phyloP scores from a whole-genome alignment of 768 basidiomycete species.

The Psilocybe azurescens region DNA sequence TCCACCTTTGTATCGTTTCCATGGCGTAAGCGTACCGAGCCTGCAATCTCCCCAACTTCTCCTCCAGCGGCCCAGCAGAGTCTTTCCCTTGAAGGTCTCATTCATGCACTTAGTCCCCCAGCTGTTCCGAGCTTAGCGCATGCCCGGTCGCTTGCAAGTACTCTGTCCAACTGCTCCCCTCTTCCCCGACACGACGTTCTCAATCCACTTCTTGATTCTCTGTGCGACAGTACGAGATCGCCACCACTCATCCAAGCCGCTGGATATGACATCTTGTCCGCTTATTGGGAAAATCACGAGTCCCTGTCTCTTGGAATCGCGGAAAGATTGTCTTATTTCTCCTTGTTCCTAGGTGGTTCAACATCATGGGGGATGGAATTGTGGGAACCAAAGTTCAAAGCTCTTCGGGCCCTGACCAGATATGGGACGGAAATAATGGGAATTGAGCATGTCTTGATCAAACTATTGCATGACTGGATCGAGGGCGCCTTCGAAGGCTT shows the following conservation, averaged over 20 bases:
- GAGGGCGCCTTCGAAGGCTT: slow-evolving; percentile 65
- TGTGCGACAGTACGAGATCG: slow-evolving; percentile 57
- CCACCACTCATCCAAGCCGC: slow-evolving; percentile 65
- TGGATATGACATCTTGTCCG: slow-evolving; percentile 74
- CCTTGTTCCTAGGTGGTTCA: slow-evolving; percentile 56
- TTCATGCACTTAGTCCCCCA: slow-evolving; percentile 54
- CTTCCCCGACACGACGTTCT: slow-evolving; percentile 58
- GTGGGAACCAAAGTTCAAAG: slow-evolving; percentile 74
- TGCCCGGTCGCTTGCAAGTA: slow-evolving; percentile 62
- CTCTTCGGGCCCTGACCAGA: slow-evolving; percentile 66
- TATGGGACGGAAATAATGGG: slow-evolving; percentile 66
- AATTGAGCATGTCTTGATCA: slow-evolving; percentile 62
- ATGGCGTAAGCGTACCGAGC: slow-evolving; percentile 32
- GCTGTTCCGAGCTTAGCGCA: slow-evolving; percentile 69
- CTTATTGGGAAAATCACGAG: slow-evolving; percentile 70
- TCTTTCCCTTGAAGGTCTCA: slow-evolving; percentile 43
- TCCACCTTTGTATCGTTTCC: slow-evolving; percentile 32
- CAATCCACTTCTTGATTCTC: slow-evolving; percentile 61
- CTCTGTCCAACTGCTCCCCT: slow-evolving; percentile 57
- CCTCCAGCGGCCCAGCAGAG: slow-evolving; percentile 33
- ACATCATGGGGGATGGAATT: slow-evolving; percentile 67
- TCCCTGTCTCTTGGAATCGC: slow-evolving; percentile 50
- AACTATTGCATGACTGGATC: slow-evolving; percentile 69
- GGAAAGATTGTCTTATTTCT: slow-evolving; percentile 68
- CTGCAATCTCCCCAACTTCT: slow-evolving; percentile 22